Base-by-base conservation (phyloP, 1,284 basidiomycete genomes). In the Irpex sp. region DNA sequence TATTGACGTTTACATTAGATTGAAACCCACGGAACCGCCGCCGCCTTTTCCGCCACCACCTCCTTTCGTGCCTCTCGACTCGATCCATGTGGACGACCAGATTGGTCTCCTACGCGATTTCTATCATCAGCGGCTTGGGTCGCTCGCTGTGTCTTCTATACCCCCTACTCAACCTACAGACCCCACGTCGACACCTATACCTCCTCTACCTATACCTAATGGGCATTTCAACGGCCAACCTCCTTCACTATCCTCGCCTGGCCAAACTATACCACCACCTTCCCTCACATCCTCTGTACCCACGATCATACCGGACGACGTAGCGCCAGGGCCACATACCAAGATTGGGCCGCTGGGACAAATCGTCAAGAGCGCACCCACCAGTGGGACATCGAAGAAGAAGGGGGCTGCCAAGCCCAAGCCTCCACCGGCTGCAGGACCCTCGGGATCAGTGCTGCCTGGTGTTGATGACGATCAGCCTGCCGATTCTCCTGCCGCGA, bases 1-100 rank as follows among this genome's bases (percentile, higher is more conserved):
- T 53, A 46, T 3, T n/a, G 26, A 26, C 26, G 26, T 46, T n/a
- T 46, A 46, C 51, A 26, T 35, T 65, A 89, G 88, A 61, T 77
- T 78, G 60, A 87, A 88, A 68, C 81, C 84, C 1, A 83, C 78
- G n/a, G 90, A 94, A 70, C 94, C 91, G 11, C 88, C 91, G 0
- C 88, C 89, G 1, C 95, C 95, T 4, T 97, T 90, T 72, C 89
- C 93, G 0, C 90, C 89, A 0, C 96, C 96, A 0, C 89, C 92
- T 0, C 83, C 91, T 0, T 92, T 95, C 68, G 74, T 94, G 2
- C 86, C 86, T 1, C 80, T 98, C 68, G 84, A 83, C 1, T 78
- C 84, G 1, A 77, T 77, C 51, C 86, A 84, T 56, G 79, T 93
- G 68, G 85, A 91, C 17, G 78, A 86, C 15, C 93, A 96, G 70